Percentiles rank a stretch among this genome's conserved stretches.
Evolutionary conservation across 2,329 filamentous ascomycete species (phyloP).

Genomic region (Fusarium napiforme): DNA sequence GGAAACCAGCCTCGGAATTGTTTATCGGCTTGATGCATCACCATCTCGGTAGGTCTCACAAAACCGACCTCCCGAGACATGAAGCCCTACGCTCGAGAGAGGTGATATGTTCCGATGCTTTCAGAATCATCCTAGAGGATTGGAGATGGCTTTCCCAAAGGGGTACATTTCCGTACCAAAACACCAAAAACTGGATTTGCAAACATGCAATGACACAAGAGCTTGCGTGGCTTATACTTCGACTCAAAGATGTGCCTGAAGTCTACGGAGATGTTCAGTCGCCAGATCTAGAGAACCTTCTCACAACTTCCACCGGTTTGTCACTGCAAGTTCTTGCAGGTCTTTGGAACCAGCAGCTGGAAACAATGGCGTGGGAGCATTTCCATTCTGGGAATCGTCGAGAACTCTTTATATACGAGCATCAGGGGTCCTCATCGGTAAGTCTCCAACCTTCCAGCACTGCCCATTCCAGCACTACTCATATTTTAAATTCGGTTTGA

Average conservation of each 20-base stretch:
- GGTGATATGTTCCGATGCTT: not conserved
- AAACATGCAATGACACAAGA: not conserved
- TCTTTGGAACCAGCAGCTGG: not conserved
- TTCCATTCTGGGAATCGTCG: not conserved
- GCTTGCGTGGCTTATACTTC: conserved; percentile 1
- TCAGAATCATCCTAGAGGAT: not conserved
- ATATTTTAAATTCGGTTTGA: not conserved
- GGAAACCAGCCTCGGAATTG: not conserved
- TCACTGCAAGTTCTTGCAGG: not conserved
- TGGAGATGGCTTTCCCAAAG: not conserved
- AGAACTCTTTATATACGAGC: conserved; percentile 14
- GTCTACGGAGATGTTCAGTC: not conserved
- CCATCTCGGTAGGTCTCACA: not conserved
- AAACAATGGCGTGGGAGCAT: not conserved
- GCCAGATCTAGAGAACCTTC: not conserved
- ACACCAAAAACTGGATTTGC: not conserved
- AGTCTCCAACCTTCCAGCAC: not conserved
- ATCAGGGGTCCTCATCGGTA: not conserved
- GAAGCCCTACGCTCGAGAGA: not conserved
- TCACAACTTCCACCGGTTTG: not conserved
- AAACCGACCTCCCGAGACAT: not conserved
- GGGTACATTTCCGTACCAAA: not conserved
- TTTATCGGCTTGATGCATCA: conserved; percentile 12
- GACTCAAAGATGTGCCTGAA: not conserved
- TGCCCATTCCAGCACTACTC: not conserved